These are phyloP conservation scores for Pleurotus platypus DNA, from an alignment of 768 basidiomycete species.

Conservation along the genomic window DNA sequence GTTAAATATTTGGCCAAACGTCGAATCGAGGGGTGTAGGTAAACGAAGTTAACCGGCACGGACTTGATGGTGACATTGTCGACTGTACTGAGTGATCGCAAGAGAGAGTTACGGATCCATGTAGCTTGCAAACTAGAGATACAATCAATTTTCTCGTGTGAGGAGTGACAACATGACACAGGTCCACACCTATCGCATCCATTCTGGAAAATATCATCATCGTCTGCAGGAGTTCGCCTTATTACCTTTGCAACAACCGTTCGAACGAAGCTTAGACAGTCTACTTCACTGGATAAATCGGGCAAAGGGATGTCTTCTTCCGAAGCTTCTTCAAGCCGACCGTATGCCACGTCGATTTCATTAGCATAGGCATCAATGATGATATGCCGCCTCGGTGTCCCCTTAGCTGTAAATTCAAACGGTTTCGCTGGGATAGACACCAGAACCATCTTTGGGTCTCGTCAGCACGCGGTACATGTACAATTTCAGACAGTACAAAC, in stretches of 20 bases:
- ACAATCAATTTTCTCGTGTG: not conserved
- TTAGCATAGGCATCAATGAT: slow-evolving; percentile 31
- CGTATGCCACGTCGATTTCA: slow-evolving; percentile 37
- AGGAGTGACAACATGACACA: not conserved
- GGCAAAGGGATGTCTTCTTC: slow-evolving; percentile 23
- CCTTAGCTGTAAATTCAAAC: slow-evolving; percentile 22
- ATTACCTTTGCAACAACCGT: slow-evolving; percentile 31
- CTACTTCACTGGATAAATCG: slow-evolving; percentile 16
- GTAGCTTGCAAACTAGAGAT: slow-evolving; percentile 33
- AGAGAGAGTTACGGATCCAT: slow-evolving; percentile 34
- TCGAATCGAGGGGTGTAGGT: slow-evolving; percentile 29
- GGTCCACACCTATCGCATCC: slow-evolving; percentile 34
- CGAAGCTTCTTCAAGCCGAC: slow-evolving; percentile 25
- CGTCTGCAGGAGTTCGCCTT: slow-evolving; percentile 17
- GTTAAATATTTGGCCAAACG: slow-evolving; percentile 2
- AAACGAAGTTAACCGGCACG: slow-evolving; percentile 29
- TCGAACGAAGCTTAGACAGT: slow-evolving; percentile 26
- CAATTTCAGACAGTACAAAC: slow-evolving; percentile 14
- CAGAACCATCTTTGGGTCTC: slow-evolving; percentile 34
- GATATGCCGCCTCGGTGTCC: slow-evolving; percentile 30
- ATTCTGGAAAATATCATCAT: slow-evolving; percentile 33
- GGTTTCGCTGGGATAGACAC: slow-evolving; percentile 33
- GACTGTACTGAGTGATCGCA: slow-evolving; percentile 27
- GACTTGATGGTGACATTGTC: slow-evolving; percentile 13
- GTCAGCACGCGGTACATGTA: not conserved